phyloP scores from a whole-genome alignment of 2,329 filamentous ascomycete species.

The Aureobasidium sp. region DNA sequence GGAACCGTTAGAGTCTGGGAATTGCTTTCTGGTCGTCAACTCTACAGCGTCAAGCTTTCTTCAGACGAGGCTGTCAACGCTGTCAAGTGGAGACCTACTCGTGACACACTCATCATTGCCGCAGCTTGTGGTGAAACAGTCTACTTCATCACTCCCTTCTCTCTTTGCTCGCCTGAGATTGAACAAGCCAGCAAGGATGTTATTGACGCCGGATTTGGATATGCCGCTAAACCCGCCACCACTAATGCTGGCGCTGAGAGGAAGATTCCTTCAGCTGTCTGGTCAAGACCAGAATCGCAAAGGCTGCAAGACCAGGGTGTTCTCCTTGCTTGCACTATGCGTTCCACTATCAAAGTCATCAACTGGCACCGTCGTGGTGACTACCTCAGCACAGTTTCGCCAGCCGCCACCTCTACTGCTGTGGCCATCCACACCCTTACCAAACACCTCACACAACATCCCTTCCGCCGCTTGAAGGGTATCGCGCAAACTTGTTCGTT shows the following conservation, averaged over 20 bases:
- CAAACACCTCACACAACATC: conserved; percentile 89
- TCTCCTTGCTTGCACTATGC: conserved; percentile 69
- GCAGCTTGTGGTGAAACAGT: conserved; percentile 78
- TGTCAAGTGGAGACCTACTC: conserved; percentile 81
- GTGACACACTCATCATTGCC: conserved; percentile 71
- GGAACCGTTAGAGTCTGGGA: conserved; percentile 89
- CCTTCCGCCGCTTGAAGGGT: conserved; percentile 69
- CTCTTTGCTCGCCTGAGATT: conserved; percentile 36
- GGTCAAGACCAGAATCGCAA: conserved; percentile 63
- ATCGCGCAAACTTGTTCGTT: conserved; percentile 87
- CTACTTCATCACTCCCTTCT: conserved; percentile 64
- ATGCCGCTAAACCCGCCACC: conserved; percentile 57
- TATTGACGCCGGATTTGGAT: conserved; percentile 85
- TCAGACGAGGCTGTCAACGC: conserved; percentile 71
- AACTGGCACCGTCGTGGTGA: conserved; percentile 92
- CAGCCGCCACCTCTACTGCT: conserved; percentile 61
- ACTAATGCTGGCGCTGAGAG: conserved; percentile 44
- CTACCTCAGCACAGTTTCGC: conserved; percentile 87
- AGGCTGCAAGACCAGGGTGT: conserved; percentile 70
- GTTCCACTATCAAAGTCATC: conserved; percentile 62
- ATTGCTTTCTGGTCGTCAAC: conserved; percentile 71
- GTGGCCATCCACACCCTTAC: conserved; percentile 92
- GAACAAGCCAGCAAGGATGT: conserved; percentile 67
- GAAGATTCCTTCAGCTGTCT: conserved; percentile 71
- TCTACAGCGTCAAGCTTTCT: conserved; percentile 75